These are phyloP conservation scores for Pestalotiopsis sp. DNA, from an alignment of 2,329 filamentous ascomycete species.

Conservation along the genomic window DNA sequence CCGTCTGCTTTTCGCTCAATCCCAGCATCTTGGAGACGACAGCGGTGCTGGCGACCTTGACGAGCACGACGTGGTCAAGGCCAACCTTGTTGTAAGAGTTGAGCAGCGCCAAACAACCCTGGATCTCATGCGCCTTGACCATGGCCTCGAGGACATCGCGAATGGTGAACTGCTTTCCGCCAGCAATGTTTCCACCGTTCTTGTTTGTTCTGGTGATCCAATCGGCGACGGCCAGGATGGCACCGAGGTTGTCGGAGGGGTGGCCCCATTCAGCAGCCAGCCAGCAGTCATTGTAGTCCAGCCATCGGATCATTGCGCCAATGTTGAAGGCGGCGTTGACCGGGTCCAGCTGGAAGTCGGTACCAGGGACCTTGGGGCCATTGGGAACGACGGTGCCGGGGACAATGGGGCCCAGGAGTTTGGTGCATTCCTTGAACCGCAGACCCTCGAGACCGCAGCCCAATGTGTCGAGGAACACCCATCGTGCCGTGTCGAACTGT, in stretches of 20 bases:
- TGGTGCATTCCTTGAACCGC: conserved; percentile 93
- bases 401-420: conserved; percentile 90
- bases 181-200: conserved; percentile 75
- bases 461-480: conserved; percentile 94
- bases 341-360: conserved; percentile 91
- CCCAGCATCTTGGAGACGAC: conserved; percentile 96
- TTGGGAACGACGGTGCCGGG: conserved; percentile 90
- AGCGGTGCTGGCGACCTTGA: conserved; percentile 95
- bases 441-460: conserved; percentile 96
- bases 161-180: conserved; percentile 85
- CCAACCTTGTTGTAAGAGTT: conserved; percentile 99
- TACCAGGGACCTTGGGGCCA: conserved; percentile 88
- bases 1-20: conserved; percentile 84
- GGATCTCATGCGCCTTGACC: conserved; percentile 99
- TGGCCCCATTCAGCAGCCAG: conserved; percentile 98
- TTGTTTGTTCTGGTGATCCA: conserved; percentile 93
- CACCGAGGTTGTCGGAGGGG: conserved; percentile 95
- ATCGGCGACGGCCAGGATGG: conserved; percentile 94
- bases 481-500: conserved; percentile 92
- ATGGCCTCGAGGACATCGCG: conserved; percentile 93
- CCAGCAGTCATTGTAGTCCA: conserved; percentile 99
- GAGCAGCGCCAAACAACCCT: conserved; percentile 93
- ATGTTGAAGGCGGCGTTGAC: conserved; percentile 98
- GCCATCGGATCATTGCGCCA: conserved; percentile 97
- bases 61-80: conserved; percentile 94